These are phyloP conservation scores for Flaveria floridana DNA, from an alignment of 140 eudicot species.

Conservation along the genomic window DNA sequence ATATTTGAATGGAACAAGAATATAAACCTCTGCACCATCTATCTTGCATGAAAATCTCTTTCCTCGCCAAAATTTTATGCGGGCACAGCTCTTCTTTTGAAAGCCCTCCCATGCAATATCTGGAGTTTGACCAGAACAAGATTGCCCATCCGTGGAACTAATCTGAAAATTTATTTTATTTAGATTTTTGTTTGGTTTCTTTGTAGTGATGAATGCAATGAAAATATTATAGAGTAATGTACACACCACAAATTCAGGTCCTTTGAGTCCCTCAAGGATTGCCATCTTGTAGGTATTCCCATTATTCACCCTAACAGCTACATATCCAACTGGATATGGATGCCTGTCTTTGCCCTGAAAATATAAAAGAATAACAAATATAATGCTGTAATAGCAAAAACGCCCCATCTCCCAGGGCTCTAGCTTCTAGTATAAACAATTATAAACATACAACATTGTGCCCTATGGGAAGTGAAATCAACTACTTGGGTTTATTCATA, in stretches of 20 bases:
- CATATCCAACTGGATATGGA: constrained; percentile 94
- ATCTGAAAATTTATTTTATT: constrained; percentile 46
- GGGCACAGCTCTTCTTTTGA: constrained; percentile 67
- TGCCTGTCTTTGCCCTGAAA: constrained; percentile 92
- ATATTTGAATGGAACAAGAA: constrained; percentile 19
- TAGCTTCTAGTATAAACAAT: constrained; percentile 21
- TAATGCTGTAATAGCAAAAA: constrained; percentile 16
- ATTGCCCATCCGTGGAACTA: constrained; percentile 66
- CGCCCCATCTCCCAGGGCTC: constrained; percentile 2
- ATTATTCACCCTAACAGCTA: constrained; percentile 58
- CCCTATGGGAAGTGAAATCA: not conserved
- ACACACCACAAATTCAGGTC: constrained; percentile 82
- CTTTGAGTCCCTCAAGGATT: constrained; percentile 81
- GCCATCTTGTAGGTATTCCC: constrained; percentile 72
- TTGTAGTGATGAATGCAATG: constrained; percentile 8
- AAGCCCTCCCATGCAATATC: constrained; percentile 92
- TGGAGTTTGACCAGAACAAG: constrained; percentile 90
- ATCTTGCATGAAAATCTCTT: constrained; percentile 89
- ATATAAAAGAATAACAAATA: constrained; percentile 13
- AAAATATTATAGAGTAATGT: constrained; percentile 20
- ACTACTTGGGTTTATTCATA: constrained; percentile 17
- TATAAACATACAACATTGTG: constrained; percentile 1
- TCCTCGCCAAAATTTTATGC: constrained; percentile 60
- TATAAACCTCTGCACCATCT: constrained; percentile 86
- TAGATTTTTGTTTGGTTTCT: constrained; percentile 4